Evolutionary conservation across 2,329 filamentous ascomycete genomes (phyloP).

Genomic region (Chaetoscypha palmicola): DNA sequence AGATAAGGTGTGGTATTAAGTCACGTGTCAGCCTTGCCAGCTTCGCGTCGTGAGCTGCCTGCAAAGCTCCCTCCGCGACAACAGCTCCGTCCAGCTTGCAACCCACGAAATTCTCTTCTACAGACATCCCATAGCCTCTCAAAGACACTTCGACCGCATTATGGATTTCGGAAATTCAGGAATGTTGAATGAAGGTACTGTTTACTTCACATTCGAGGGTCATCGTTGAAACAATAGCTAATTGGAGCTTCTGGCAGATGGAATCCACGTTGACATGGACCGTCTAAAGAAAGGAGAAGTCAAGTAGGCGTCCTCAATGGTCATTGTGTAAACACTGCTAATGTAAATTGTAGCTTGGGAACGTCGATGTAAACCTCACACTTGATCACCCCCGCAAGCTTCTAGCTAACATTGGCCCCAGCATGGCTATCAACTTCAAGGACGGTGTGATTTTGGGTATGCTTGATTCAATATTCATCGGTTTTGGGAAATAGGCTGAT

Average conservation of each 20-base stretch:
- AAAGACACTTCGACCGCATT: conserved; percentile 11
- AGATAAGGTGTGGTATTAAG: too few species aligned
- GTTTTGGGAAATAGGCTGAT: conserved; percentile 10
- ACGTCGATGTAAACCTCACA: conserved; percentile 76
- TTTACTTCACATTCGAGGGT: not conserved
- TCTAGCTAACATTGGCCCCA: conserved; percentile 36
- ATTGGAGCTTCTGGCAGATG: conserved; percentile 56
- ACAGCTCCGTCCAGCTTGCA: conserved; percentile 15
- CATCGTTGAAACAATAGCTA: conserved; percentile 22
- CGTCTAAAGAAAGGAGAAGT: conserved; percentile 98
- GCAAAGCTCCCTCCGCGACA: conserved; percentile 15
- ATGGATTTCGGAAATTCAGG: conserved; percentile 61
- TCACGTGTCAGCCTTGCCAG: conserved; percentile 13
- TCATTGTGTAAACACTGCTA: conserved; percentile 8
- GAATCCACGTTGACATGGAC: conserved; percentile 98
- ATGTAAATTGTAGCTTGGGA: conserved; percentile 61
- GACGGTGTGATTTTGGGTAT: conserved; percentile 88
- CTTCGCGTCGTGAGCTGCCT: conserved; percentile 24
- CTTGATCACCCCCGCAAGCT: conserved; percentile 13
- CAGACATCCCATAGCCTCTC: not conserved
- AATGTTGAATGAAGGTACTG: conserved; percentile 55
- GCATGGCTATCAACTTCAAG: conserved; percentile 99
- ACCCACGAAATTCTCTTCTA: not conserved
- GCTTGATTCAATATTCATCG: conserved; percentile 20
- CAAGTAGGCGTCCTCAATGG: conserved; percentile 59